Evolutionary conservation across 306 rosid genomes (phyloP), one percentile per base, ranked within the genome.

Genomic region (Casuarina cunninghamiana): DNA sequence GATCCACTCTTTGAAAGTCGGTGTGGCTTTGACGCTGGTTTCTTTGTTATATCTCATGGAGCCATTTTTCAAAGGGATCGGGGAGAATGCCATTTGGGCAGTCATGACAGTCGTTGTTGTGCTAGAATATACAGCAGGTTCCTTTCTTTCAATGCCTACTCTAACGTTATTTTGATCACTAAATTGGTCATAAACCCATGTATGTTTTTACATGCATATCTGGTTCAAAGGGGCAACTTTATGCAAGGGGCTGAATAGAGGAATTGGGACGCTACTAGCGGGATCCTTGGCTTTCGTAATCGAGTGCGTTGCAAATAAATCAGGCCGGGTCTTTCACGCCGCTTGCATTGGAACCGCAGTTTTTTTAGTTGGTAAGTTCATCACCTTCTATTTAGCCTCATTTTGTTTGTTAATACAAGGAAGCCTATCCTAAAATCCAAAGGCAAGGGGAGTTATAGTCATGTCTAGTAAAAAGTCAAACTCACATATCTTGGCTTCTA

Each of bases 201-300:
- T 60, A 35, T 69, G 58, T 26, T 54, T 26, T 26, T 77, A 37
- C 75, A 2, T 7, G 16, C 32, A 15, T 19, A 74, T 11, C 57
- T 68, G 72, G 67, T 6, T 19, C 76, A 80, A 82, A 95, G 98
- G 98, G 57, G 97, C 98, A 75, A 95, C 98, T 43, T 77, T 95
- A 37, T 95, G 97, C 97, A 95, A 95, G 87, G 98, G 98, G 19
- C 89, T 95, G 11, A 95, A 95, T 69, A 91, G 98, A 91, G 98
- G 96, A 83, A 60, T 95, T 43, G 98, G 98, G 78, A 92, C 98
- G 39, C 77, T 95, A 15, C 39, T 95, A 65, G 98, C 98, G 0
- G 97, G 97, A 81, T 77, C 86, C 21, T 78, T 95, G 83, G 97
- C 97, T 54, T 89, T 95, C 68, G 71, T 92, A 54, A 77, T 95